Base-by-base conservation (phyloP, 441 rosid genomes). In the Croton laevigatus region DNA sequence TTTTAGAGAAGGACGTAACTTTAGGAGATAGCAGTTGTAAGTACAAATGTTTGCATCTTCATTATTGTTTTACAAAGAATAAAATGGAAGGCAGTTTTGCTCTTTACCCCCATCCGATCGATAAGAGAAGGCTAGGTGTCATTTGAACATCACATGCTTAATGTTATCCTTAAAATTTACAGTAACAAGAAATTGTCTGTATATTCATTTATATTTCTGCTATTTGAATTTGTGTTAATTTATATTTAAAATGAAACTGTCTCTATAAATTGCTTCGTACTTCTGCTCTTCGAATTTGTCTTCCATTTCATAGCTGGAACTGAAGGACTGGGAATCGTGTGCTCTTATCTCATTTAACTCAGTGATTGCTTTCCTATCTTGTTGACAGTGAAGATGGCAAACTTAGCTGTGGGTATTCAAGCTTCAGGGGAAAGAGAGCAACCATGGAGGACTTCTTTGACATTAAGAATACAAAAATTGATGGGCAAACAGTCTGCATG, bases 371-470 rank as follows among this genome's bases (percentile, higher is more conserved):
- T 73, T 69, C 51, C 71, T 76, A 11, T 74, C 38, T 72, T 51
- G 38, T 76, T 84, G 79, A 70, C 97, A 93, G 99, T 76, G 93
- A 91, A 20, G 89, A 91, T 34, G 90, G 97, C 66, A 88, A 81
- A 80, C 65, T 96, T 83, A 91, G 93, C 88, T 96, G 97, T 77
- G 99, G 98, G 11, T 90, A 87, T 76, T 91, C 97, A 67, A 93
- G 97, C 82, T 93, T 91, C 81, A 79, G 96, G 83, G 99, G 99
- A 75, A 96, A 93, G 88, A 89, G 99, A 75, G 90, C 87, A 46
- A 86, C 94, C 40, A 93, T 96, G 98, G 98, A 96, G 80, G 98
- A 96, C 76, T 93, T 87, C 79, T 96, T 79, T 73, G 97, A 93
- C 74, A 79, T 91, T 55, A 93, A 88, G 74, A 84, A 82, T 68